Evolutionary conservation across 1,284 basidiomycete species (phyloP).

Genomic region (Cystobasidiaceae sp.): DNA sequence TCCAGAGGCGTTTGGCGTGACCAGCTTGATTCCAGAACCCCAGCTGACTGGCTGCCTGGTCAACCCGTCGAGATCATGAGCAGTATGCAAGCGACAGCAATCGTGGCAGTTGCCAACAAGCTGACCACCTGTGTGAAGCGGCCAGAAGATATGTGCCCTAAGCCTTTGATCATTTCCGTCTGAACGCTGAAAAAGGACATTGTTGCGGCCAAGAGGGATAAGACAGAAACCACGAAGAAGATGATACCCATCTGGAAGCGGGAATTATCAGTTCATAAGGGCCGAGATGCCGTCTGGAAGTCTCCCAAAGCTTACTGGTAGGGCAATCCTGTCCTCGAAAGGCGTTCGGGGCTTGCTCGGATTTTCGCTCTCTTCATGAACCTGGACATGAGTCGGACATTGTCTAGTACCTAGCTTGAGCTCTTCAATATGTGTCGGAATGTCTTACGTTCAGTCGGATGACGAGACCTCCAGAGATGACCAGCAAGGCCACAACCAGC

Average conservation of each 20-base stretch:
- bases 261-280: too few species aligned
- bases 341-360: background rate
- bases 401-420: background rate
- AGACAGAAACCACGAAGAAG: conserved; percentile 20
- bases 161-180: conserved; percentile 1
- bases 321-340: conserved; percentile 13
- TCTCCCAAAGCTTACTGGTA: conserved; percentile 12
- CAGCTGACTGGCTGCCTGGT: background rate
- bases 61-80: conserved; percentile 5
- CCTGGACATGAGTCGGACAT: background rate
- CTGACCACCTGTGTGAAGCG: conserved; percentile 5
- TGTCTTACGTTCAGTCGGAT: conserved; percentile 24
- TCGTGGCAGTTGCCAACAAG: conserved; percentile 8
- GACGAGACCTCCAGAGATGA: conserved; percentile 24
- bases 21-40: too few species aligned
- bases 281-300: too few species aligned
- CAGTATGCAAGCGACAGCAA: conserved; percentile 14
- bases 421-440: background rate
- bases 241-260: conserved; percentile 25
- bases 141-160: conserved; percentile 5
- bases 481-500: conserved; percentile 17
- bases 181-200: conserved; percentile 21
- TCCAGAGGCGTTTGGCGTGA: background rate
- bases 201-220: conserved; percentile 13
- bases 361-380: background rate